Percentiles rank a stretch among this genome's conserved stretches.
Conservation (phyloP, 106 monocot species). For the Chionographis japonica region DNA sequence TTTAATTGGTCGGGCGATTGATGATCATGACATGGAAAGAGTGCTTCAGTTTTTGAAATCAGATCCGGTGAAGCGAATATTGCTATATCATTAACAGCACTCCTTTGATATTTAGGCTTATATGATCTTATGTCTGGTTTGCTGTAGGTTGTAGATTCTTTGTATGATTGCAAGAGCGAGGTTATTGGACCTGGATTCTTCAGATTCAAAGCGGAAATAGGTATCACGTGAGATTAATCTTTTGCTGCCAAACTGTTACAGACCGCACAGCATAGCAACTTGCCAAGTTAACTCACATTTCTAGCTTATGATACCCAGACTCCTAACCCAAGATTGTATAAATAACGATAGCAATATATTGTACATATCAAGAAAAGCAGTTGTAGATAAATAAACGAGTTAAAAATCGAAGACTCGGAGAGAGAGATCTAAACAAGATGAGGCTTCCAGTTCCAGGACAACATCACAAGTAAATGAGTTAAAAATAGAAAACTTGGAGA, state of each 20-base stretch:
- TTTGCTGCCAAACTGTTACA: neutral
- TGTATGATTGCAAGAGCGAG: conserved; percentile 99
- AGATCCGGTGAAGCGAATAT: conserved; percentile 66
- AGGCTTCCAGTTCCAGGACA: too few relatives aligned
- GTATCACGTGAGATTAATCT: conserved; percentile 11
- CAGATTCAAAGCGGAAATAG: conserved; percentile 99
- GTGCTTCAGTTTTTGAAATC: conserved; percentile 89
- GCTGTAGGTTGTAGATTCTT: conserved; percentile 82
- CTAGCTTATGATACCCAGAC: too few relatives aligned
- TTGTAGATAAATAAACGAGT: too few relatives aligned
- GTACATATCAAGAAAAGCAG: too few relatives aligned
- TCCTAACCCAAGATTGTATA: too few relatives aligned
- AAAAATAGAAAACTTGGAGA: too few relatives aligned
- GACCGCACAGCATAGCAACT: too few relatives aligned
- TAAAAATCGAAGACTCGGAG: too few relatives aligned
- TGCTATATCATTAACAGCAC: neutral
- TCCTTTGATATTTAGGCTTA: neutral
- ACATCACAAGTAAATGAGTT: too few relatives aligned
- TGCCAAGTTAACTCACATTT: too few relatives aligned
- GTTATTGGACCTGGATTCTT: conserved; percentile 99
- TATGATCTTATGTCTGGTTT: neutral
- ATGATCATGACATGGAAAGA: conserved; percentile 97
- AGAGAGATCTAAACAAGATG: too few relatives aligned
- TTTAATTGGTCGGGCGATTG: conserved; percentile 95
- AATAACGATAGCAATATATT: too few relatives aligned